phyloP scores from a whole-genome alignment of 129 eudicot genomes.

The Pulicaria dysenterica region DNA sequence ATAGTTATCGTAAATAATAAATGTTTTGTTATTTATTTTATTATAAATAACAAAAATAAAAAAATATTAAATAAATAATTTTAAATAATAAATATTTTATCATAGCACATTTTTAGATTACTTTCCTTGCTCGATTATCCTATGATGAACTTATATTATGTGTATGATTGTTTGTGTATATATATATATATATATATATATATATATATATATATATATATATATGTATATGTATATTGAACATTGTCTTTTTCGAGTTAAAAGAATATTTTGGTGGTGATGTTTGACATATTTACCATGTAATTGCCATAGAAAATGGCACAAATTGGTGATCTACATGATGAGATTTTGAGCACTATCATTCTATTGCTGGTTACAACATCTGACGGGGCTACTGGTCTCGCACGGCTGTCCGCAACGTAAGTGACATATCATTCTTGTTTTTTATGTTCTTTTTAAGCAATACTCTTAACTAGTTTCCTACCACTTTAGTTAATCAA shows the following conservation, averaged over 20 bases:
- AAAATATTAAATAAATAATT: no score
- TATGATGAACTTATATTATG: background rate
- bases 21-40: no score
- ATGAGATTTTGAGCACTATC: constrained; percentile 18
- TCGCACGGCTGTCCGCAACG: constrained; percentile 13
- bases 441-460: constrained; percentile 7
- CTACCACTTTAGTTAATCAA: no score
- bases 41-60: no score
- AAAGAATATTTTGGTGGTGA: background rate
- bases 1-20: no score
- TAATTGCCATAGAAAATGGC: constrained; percentile 6
- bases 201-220: no score
- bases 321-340: background rate
- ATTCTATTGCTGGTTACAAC: constrained; percentile 17
- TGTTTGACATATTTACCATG: constrained; percentile 6
- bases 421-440: constrained; percentile 5
- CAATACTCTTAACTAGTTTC: no score
- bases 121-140: no score
- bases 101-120: background rate
- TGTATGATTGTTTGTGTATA: no score
- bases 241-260: background rate
- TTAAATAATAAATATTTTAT: no score
- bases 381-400: constrained; percentile 14
- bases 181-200: no score
- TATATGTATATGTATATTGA: no score